A percentile compares a stretch with the other conserved stretches of the same genome.
Conservation (phyloP, 441 rosid genomes). For the Brassica balearica region DNA sequence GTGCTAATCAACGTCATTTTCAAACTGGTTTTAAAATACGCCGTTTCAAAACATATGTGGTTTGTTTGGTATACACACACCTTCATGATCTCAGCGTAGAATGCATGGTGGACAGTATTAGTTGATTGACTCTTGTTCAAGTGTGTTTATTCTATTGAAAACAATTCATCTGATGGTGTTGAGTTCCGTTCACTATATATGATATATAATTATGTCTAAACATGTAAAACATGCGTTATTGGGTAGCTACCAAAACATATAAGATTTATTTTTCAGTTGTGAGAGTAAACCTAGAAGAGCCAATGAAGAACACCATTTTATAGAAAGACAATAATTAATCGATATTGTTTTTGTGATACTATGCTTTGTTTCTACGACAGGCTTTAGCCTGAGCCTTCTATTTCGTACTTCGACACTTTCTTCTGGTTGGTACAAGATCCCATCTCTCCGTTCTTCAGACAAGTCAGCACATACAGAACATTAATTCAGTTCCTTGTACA, state of each 20-base stretch:
- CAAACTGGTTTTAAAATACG: too few relatives aligned
- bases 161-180: neutral
- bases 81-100: neutral
- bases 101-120: neutral
- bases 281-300: too few relatives aligned
- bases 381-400: slow-evolving; percentile 81
- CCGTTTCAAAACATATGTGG: slow-evolving; percentile 11
- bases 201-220: neutral
- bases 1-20: neutral
- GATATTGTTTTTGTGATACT: neutral
- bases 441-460: slow-evolving; percentile 3
- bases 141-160: neutral
- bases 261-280: too few relatives aligned
- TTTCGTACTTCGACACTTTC: slow-evolving; percentile 76
- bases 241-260: neutral
- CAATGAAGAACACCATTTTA: neutral
- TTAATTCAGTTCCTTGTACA: slow-evolving; percentile 29
- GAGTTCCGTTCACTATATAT: neutral
- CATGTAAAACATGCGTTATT: neutral
- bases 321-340: neutral
- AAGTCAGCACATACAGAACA: neutral
- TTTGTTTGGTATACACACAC: slow-evolving; percentile 26
- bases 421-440: slow-evolving; percentile 88
- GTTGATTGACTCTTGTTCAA: neutral
- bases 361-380: slow-evolving; percentile 47